Percentiles rank a stretch among this genome's conserved stretches.
phyloP scores from a whole-genome alignment of 345 rosid genomes.

The Passiflora organensis region DNA sequence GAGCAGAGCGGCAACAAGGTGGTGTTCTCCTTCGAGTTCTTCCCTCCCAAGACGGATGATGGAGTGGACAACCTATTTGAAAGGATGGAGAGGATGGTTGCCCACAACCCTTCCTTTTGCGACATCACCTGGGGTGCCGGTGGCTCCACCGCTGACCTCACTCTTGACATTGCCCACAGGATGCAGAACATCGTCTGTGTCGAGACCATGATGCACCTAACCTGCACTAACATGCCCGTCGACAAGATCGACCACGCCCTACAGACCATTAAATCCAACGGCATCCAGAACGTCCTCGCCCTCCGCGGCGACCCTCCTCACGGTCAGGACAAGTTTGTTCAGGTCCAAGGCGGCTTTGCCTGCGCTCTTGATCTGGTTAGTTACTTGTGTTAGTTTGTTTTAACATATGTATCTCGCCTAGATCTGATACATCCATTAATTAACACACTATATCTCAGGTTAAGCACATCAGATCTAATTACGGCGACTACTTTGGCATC shows the following conservation, averaged over 20 bases:
- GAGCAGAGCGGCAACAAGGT: slow-evolving; percentile 24
- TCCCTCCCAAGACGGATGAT: slow-evolving; percentile 97
- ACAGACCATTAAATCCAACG: slow-evolving; percentile 68
- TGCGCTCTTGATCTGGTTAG: slow-evolving; percentile 88
- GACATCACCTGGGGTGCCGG: slow-evolving; percentile 99
- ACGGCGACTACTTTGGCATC: slow-evolving; percentile 88
- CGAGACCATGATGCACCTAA: slow-evolving; percentile 98
- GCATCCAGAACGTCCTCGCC: slow-evolving; percentile 95
- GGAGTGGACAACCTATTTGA: slow-evolving; percentile 97
- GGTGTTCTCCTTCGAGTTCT: slow-evolving; percentile 95
- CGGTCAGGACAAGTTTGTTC: slow-evolving; percentile 93
- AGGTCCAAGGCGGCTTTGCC: slow-evolving; percentile 91
- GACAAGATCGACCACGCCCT: slow-evolving; percentile 93
- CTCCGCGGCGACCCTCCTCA: slow-evolving; percentile 98
- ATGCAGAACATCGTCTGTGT: slow-evolving; percentile 97
- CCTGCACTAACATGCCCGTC: slow-evolving; percentile 97
- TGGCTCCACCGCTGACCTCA: slow-evolving; percentile 94
- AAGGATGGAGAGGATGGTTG: slow-evolving; percentile 90
- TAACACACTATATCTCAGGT: too few relatives aligned
- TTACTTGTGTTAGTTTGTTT: neutral
- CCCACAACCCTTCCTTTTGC: slow-evolving; percentile 83
- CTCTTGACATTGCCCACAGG: slow-evolving; percentile 83
- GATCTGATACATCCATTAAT: too few relatives aligned
- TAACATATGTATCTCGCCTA: neutral
- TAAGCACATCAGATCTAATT: slow-evolving; percentile 62